Evolutionary conservation across 441 rosid species (phyloP).

Genomic region (Brassica hybrid): DNA sequence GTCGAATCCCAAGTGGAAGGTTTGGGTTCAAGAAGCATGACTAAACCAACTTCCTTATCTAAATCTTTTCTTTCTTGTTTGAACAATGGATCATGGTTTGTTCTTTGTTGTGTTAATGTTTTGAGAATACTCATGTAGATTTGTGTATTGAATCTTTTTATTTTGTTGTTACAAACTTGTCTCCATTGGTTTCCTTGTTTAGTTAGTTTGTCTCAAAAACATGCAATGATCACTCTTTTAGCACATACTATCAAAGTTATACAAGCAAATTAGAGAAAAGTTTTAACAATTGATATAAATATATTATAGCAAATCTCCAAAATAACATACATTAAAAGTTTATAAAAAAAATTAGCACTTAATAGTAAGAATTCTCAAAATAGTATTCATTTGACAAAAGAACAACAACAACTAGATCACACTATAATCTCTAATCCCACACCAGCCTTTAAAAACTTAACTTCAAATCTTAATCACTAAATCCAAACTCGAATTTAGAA

Average conservation of each 20-base stretch:
- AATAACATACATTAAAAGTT: background rate
- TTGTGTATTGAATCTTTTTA: slow-evolving; percentile 23
- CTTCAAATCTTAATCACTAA: background rate
- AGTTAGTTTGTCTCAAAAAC: background rate
- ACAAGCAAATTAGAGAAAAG: background rate
- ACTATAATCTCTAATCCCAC: background rate
- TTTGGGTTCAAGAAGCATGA: slow-evolving; percentile 68
- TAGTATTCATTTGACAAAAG: background rate
- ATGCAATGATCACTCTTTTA: background rate
- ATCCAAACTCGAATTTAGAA: background rate
- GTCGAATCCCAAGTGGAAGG: slow-evolving; percentile 73
- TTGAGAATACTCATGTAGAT: slow-evolving; percentile 20
- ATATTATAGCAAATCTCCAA: background rate
- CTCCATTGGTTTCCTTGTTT: background rate
- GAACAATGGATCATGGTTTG: slow-evolving; percentile 18
- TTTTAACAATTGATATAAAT: background rate
- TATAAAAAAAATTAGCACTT: too few relatives aligned
- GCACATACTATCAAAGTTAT: background rate
- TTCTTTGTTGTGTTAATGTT: background rate
- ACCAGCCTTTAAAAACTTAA: background rate
- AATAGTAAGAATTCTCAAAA: background rate
- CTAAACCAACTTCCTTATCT: slow-evolving; percentile 35
- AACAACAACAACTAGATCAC: too few relatives aligned
- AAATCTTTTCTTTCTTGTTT: slow-evolving; percentile 13
- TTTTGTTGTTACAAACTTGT: background rate